Base-by-base conservation (phyloP, 192 early-diverging fungal species). In the Coemansia sp. region DNA sequence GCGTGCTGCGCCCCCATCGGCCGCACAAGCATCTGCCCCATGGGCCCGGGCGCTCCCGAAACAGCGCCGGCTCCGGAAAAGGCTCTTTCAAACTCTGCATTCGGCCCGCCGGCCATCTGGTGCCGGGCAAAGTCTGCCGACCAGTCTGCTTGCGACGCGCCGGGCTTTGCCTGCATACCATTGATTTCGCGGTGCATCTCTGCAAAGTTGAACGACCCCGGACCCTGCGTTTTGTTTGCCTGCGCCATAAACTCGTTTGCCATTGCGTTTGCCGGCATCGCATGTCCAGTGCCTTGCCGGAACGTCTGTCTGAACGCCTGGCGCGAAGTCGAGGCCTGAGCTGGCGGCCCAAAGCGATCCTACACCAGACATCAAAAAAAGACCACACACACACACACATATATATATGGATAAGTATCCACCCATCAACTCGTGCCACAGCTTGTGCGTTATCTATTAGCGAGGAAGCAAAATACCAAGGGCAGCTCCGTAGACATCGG, bases 151-250 rank as follows among this genome's bases (percentile, higher is more conserved):
- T 36, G 67, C 6, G 71, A 68, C 29, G 49, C 24, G 22, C 50
- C n/a, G 24, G 54, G 61, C 53, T 59, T 59, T 24, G 54, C 52
- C 46, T 82, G 82, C 14, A 88, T 78, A 6, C 61, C 60, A 36
- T 86, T 83, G 14, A 95, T 81, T 69, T 91, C 91, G 59, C 82
- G 81, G 50, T 67, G 70, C 75, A 95, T 83, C 16, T 88, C 86
- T 34, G 81, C 74, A 68, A 95, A 88, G 60, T 89, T 81, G 71
- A 89, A 95, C 28, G 75, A 50, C 24, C 77, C 82, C 19, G 64
- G 50, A 4, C 60, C 61, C 16, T 49, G 60, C 1, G 65, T 53
- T 18, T 49, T 60, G 58, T 48, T 60, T 22, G 58, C 50, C 57
- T 67, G 73, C 16, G 60, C 65, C 69, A 64, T 63, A 22, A 67